Evolutionary conservation across 495 filamentous ascomycete genomes (phyloP).

Genomic region (Neurospora sp.): DNA sequence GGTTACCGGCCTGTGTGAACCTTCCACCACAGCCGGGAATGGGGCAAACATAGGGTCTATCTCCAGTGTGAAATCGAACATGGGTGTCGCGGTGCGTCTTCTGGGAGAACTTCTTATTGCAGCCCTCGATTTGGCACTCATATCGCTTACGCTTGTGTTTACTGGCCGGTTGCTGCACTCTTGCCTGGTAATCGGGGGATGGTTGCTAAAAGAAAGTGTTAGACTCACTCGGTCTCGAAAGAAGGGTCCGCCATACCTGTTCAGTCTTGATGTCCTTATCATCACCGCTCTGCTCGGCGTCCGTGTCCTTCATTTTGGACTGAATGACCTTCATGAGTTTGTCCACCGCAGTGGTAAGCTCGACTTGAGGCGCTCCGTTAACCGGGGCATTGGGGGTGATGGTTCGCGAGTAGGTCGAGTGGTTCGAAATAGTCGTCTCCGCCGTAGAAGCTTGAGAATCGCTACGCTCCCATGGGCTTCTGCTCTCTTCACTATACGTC

Average conservation of each 20-base stretch:
- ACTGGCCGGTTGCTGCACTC: neutral
- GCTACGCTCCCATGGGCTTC: conserved; percentile 29
- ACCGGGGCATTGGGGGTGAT: conserved; percentile 18
- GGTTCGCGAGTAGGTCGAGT: conserved; percentile 12
- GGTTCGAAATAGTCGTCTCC: conserved; percentile 3
- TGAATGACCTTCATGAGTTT: conserved; percentile 87
- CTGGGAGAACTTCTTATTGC: conserved; percentile 76
- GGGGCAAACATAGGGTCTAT: conserved; percentile 74
- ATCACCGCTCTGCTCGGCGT: neutral
- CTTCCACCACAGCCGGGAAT: conserved; percentile 70
- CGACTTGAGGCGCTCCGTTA: conserved; percentile 27
- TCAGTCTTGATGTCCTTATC: conserved; percentile 2
- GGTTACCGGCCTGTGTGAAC: conserved; percentile 83
- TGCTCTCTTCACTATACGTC: conserved; percentile 12
- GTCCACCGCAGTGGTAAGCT: conserved; percentile 77
- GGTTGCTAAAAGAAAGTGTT: neutral
- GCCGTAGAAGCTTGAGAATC: conserved; percentile 20
- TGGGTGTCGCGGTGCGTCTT: conserved; percentile 94
- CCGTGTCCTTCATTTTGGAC: conserved; percentile 36
- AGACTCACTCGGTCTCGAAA: neutral
- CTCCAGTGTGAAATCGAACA: conserved; percentile 77
- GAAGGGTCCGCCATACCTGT: conserved; percentile 1
- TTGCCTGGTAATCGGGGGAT: neutral
- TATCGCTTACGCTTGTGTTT: conserved; percentile 53
- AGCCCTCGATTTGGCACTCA: conserved; percentile 63